phyloP scores from a whole-genome alignment of 345 rosid genomes.

The Brassica carinata region DNA sequence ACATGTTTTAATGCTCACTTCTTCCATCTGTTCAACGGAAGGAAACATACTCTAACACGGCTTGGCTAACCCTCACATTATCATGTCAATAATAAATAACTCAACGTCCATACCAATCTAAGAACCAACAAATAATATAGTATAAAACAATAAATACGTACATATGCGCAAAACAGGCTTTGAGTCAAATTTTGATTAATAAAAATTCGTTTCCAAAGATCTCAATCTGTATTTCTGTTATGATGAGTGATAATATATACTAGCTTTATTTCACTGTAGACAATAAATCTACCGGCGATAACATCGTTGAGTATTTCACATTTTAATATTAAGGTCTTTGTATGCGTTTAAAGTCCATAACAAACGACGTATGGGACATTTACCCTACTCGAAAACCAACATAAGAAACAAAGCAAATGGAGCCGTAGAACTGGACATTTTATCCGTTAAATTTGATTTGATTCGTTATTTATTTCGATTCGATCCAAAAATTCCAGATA shows the following conservation, averaged over 20 bases:
- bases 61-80: constrained; percentile 17
- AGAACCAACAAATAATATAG: not conserved
- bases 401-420: not conserved
- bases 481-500: too few species aligned
- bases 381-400: constrained; percentile 15
- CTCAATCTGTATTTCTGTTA: not conserved
- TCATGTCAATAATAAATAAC: constrained; percentile 22
- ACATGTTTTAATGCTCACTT: constrained; percentile 36
- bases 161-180: not conserved
- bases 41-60: constrained; percentile 31
- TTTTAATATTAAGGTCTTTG: not conserved
- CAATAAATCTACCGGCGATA: not conserved
- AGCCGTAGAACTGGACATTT: too few species aligned
- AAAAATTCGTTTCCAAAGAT: not conserved
- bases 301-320: not conserved
- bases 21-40: constrained; percentile 32
- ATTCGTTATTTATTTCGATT: too few species aligned
- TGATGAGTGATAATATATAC: not conserved
- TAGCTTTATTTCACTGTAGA: not conserved
- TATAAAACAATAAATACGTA: not conserved
- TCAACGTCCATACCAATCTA: constrained; percentile 28
- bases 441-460: too few species aligned
- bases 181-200: constrained; percentile 3
- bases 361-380: constrained; percentile 9
- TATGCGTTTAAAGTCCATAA: not conserved